Conservation (phyloP, 2,329 filamentous ascomycete species). For the Aureobasidium sp. region DNA sequence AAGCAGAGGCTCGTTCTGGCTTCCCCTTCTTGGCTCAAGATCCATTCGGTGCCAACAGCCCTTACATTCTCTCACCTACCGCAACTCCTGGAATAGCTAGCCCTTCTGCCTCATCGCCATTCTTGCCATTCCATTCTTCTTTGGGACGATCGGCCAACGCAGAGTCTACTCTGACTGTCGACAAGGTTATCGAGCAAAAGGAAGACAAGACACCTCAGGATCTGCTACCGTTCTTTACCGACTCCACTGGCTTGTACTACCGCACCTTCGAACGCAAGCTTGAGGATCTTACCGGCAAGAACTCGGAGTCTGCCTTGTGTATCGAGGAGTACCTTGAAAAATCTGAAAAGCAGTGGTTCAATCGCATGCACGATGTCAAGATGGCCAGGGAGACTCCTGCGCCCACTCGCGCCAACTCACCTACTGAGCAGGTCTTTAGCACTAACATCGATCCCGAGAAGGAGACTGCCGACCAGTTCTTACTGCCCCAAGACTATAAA, state of each 20-base stretch:
- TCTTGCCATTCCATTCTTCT: constrained; percentile 10
- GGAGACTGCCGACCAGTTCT: constrained; percentile 46
- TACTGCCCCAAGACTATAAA: constrained; percentile 49
- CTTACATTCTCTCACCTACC: not conserved
- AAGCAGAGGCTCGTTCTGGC: not conserved
- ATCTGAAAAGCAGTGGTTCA: constrained; percentile 62
- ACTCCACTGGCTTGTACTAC: constrained; percentile 56
- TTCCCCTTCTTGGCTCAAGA: constrained; percentile 13
- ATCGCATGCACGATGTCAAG: constrained; percentile 51
- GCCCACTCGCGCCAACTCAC: constrained; percentile 28
- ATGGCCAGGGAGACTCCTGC: constrained; percentile 42
- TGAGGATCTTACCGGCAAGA: constrained; percentile 48
- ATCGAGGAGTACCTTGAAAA: constrained; percentile 59
- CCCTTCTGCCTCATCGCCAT: constrained; percentile 8
- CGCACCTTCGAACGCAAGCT: constrained; percentile 52
- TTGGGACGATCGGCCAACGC: not conserved
- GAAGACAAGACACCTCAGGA: constrained; percentile 58
- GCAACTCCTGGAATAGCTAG: constrained; percentile 5
- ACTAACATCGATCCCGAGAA: constrained; percentile 33
- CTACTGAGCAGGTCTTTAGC: constrained; percentile 36
- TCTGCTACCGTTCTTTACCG: constrained; percentile 61
- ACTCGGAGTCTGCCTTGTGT: constrained; percentile 53
- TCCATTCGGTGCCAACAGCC: not conserved
- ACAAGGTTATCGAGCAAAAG: constrained; percentile 54
- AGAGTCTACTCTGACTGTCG: constrained; percentile 40